Conservation (phyloP, 176 grass and related monocot species). For the Zoysia japonica region DNA sequence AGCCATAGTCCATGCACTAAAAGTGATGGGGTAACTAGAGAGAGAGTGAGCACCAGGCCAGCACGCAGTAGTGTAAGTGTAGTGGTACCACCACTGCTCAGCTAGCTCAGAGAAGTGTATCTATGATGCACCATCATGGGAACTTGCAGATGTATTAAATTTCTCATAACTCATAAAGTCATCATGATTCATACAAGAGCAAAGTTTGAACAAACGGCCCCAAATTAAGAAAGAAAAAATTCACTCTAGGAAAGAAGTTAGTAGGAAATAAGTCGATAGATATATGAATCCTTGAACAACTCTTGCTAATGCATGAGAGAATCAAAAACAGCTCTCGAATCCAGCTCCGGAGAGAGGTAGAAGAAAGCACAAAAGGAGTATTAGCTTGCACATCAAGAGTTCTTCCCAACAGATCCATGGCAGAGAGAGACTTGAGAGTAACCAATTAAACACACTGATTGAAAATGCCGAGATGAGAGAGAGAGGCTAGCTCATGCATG, state of each 20-base stretch:
- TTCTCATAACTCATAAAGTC: constrained; percentile 52
- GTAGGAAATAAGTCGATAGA: background rate
- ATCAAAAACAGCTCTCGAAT: constrained; percentile 67
- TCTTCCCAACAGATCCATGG: constrained; percentile 34
- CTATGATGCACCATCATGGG: constrained; percentile 37
- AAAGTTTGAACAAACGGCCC: constrained; percentile 36
- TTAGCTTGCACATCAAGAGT: constrained; percentile 56
- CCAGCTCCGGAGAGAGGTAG: constrained; percentile 36
- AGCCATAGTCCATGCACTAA: constrained; percentile 48
- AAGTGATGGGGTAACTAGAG: constrained; percentile 44
- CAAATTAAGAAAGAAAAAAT: constrained; percentile 16
- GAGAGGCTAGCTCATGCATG: constrained; percentile 17
- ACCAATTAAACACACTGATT: constrained; percentile 62
- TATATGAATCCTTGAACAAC: constrained; percentile 28
- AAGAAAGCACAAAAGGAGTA: constrained; percentile 38
- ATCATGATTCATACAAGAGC: constrained; percentile 46
- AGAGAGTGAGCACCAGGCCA: background rate
- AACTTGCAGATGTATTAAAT: constrained; percentile 47
- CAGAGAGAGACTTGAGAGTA: constrained; percentile 9
- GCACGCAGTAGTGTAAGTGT: constrained; percentile 15
- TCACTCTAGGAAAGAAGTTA: constrained; percentile 38
- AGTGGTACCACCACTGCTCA: background rate
- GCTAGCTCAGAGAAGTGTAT: constrained; percentile 3
- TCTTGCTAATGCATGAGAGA: constrained; percentile 42
- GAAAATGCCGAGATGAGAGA: constrained; percentile 43